phyloP scores from a whole-genome alignment of 78 protist genomes.

The Dictyostelium discoideum region dicty_2.7 NC_007090.3:2923001-2923500 shows the following conservation, averaged over 20 bases:
- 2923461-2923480: conserved; percentile 51
- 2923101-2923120: conserved; percentile 21
- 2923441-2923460: conserved; percentile 50
- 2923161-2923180: conserved; percentile 38
- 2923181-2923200: conserved; percentile 43
- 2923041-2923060: conserved; percentile 55
- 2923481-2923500: conserved; percentile 16
- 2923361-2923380: not conserved
- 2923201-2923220: conserved; percentile 52
- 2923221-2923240: conserved; percentile 36
- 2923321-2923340: conserved; percentile 41
- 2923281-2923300: not conserved
- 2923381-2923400: not conserved
- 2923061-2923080: conserved; percentile 54
- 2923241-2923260: conserved; percentile 9
- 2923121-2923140: conserved; percentile 32
- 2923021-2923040: conserved; percentile 27
- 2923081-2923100: conserved; percentile 15
- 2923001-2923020: conserved; percentile 20
- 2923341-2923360: not conserved
- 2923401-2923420: conserved; percentile 8
- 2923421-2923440: conserved; percentile 59
- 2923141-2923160: not conserved
- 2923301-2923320: conserved; percentile 32
- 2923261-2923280: not conserved